Conservation (phyloP, 176 grass and related monocot genomes). For the Aegilops speltoides region DNA sequence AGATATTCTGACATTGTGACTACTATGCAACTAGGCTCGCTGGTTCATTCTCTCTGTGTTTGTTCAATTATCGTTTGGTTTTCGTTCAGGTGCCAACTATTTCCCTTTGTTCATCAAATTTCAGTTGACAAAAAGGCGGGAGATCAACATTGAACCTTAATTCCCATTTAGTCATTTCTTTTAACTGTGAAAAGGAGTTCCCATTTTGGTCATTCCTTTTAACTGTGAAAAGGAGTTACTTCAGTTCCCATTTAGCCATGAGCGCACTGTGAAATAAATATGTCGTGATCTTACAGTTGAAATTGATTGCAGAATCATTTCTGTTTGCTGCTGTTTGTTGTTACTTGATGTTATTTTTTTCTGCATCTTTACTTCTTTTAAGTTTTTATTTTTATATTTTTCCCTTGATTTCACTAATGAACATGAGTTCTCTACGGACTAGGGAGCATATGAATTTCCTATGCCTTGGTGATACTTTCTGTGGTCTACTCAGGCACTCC, state of each 20-base stretch:
- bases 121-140: background rate
- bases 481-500: background rate
- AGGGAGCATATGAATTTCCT: background rate
- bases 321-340: background rate
- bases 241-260: background rate
- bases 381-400: background rate
- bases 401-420: background rate
- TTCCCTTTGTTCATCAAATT: background rate
- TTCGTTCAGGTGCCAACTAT: background rate
- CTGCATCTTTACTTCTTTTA: background rate
- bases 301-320: background rate
- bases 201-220: too few species aligned
- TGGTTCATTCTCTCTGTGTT: background rate
- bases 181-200: background rate
- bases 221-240: background rate
- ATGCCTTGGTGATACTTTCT: background rate
- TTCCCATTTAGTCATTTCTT: background rate
- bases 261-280: background rate
- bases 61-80: background rate
- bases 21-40: background rate
- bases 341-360: background rate
- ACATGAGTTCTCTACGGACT: background rate
- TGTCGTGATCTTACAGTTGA: background rate
- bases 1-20: background rate
- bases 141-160: background rate